A percentile compares a stretch with the other conserved stretches of the same genome.
Evolutionary conservation across 192 early-diverging fungal species (phyloP).

Genomic region (Coemansia sp.): DNA sequence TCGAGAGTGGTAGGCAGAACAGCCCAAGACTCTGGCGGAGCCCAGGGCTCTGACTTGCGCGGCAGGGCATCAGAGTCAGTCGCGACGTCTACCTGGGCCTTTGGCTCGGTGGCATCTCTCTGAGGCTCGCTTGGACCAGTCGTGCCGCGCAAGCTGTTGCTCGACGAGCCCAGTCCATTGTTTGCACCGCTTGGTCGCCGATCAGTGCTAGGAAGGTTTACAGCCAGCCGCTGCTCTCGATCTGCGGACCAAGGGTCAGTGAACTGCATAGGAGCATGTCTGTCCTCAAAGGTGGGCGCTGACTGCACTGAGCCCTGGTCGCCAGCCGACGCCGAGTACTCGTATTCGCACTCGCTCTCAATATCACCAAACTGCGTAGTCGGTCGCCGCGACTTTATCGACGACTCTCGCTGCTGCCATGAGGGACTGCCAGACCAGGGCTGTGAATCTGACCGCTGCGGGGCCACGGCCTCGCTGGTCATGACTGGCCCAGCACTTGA

Average conservation of each 20-base stretch:
- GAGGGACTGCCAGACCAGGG: conserved; percentile 32
- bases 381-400: conserved; percentile 42
- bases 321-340: conserved; percentile 24
- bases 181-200: neutral
- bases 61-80: conserved; percentile 9
- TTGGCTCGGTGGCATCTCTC: neutral
- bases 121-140: neutral
- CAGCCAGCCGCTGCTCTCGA: conserved; percentile 29
- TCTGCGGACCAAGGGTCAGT: conserved; percentile 54
- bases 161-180: conserved; percentile 7
- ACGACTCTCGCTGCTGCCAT: conserved; percentile 45
- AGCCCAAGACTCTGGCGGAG: conserved; percentile 76
- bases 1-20: conserved; percentile 58
- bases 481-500: conserved; percentile 34
- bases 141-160: conserved; percentile 14
- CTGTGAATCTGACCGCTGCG: conserved; percentile 24
- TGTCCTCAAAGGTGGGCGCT: conserved; percentile 29
- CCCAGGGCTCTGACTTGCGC: conserved; percentile 61
- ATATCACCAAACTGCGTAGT: conserved; percentile 27
- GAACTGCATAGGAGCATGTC: conserved; percentile 33
- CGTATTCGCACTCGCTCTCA: conserved; percentile 26
- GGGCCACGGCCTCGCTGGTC: conserved; percentile 13
- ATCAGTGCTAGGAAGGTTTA: neutral
- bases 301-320: conserved; percentile 44
- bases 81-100: neutral